Conservation (phyloP, 768 basidiomycete species). For the Solioccasus polychromus region DNA sequence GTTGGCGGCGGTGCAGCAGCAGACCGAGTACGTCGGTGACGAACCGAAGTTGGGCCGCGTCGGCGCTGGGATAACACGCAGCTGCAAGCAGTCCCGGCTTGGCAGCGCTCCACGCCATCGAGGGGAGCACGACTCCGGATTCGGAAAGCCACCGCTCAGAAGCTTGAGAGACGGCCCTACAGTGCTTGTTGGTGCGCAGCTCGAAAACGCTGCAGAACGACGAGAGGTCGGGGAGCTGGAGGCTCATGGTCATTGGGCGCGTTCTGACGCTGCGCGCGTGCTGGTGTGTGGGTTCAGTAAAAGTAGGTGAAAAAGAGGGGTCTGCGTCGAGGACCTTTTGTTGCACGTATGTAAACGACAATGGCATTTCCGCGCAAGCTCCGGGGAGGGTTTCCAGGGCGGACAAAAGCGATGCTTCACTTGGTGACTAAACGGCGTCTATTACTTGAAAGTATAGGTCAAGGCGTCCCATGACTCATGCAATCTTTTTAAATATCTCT, state of each 20-base stretch:
- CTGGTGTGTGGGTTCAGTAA: no score
- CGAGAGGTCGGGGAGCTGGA: slow-evolving; percentile 31
- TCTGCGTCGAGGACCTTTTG: neutral
- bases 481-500: slow-evolving; percentile 15
- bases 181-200: slow-evolving; percentile 28
- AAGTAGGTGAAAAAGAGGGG: slow-evolving; percentile 6
- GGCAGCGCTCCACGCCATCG: slow-evolving; percentile 23
- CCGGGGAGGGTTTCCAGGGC: slow-evolving; percentile 14
- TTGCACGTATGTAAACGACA: slow-evolving; percentile 18
- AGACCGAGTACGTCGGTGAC: slow-evolving; percentile 49
- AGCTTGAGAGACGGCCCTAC: slow-evolving; percentile 23
- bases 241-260: slow-evolving; percentile 19
- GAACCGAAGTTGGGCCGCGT: slow-evolving; percentile 52
- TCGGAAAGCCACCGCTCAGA: slow-evolving; percentile 30
- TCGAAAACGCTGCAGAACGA: slow-evolving; percentile 26
- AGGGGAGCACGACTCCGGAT: slow-evolving; percentile 18
- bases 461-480: neutral
- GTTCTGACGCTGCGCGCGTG: slow-evolving; percentile 2
- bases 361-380: slow-evolving; percentile 10
- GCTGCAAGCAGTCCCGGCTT: slow-evolving; percentile 54
- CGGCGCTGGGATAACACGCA: slow-evolving; percentile 57
- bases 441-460: no score
- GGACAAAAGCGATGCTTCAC: slow-evolving; percentile 5
- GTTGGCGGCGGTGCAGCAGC: slow-evolving; percentile 36
- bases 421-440: neutral